phyloP scores from a whole-genome alignment of 169 alveolate species.

The Babesia ovata region DNA sequence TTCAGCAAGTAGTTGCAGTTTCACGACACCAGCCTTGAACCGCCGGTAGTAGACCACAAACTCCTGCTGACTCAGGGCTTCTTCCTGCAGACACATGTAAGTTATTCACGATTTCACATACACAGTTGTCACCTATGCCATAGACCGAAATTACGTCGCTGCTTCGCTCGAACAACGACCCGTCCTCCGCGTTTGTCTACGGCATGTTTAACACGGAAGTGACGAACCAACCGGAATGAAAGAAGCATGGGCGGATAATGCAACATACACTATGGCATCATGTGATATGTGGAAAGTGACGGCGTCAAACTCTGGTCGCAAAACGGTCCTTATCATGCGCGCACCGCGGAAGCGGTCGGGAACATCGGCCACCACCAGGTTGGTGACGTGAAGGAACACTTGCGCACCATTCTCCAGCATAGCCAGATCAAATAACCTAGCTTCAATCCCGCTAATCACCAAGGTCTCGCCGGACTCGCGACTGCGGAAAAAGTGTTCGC shows the following conservation, averaged over 20 bases:
- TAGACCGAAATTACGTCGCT: slow-evolving; percentile 52
- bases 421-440: slow-evolving; percentile 55
- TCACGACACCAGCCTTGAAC: slow-evolving; percentile 48
- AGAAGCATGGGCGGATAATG: slow-evolving; percentile 34
- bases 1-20: slow-evolving; percentile 34
- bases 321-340: slow-evolving; percentile 44
- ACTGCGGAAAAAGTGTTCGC: slow-evolving; percentile 80
- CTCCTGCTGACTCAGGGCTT: slow-evolving; percentile 50
- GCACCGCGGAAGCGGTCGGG: slow-evolving; percentile 71
- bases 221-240: slow-evolving; percentile 22
- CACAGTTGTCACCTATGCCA: slow-evolving; percentile 49
- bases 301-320: slow-evolving; percentile 32
- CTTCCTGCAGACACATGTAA: background rate
- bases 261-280: slow-evolving; percentile 58
- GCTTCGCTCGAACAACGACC: slow-evolving; percentile 37
- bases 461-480: slow-evolving; percentile 75
- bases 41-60: slow-evolving; percentile 33
- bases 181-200: slow-evolving; percentile 33
- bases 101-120: background rate
- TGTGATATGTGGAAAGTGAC: slow-evolving; percentile 44
- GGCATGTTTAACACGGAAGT: background rate
- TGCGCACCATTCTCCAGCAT: slow-evolving; percentile 84
- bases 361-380: slow-evolving; percentile 81
- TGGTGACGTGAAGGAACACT: slow-evolving; percentile 79
- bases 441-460: slow-evolving; percentile 81